Percentiles rank a stretch among this genome's conserved stretches.
phyloP scores from a whole-genome alignment of 2,329 filamentous ascomycete genomes.

The Colletotrichum graminicola region DNA sequence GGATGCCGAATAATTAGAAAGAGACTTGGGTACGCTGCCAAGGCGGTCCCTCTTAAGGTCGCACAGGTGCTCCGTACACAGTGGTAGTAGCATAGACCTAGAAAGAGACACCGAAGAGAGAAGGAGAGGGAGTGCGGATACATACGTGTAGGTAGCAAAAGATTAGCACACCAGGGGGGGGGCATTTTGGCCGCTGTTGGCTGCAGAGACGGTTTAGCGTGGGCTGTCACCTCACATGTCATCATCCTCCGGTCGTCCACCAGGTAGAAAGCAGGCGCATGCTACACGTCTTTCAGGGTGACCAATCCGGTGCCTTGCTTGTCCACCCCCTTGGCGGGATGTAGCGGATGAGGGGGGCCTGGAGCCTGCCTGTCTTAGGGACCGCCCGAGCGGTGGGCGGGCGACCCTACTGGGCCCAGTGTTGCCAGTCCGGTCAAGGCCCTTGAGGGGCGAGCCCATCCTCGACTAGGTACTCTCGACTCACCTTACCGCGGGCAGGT shows the following conservation, averaged over 20 bases:
- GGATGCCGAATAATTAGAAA: background rate
- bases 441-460: background rate
- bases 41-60: too few species aligned
- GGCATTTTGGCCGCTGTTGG: constrained; percentile 20
- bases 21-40: background rate
- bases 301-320: constrained; percentile 40
- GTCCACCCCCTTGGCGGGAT: constrained; percentile 25
- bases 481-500: background rate
- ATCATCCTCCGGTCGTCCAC: constrained; percentile 33
- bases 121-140: too few species aligned
- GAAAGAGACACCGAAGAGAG: too few species aligned
- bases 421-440: constrained; percentile 13
- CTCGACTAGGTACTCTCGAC: background rate
- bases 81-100: background rate
- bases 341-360: constrained; percentile 36
- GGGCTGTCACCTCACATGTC: constrained; percentile 42
- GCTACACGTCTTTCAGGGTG: constrained; percentile 26
- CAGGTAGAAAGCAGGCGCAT: constrained; percentile 37
- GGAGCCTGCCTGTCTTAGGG: constrained; percentile 19
- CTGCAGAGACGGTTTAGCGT: constrained; percentile 24
- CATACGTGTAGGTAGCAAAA: background rate
- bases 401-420: background rate
- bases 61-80: too few species aligned
- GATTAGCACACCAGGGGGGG: background rate
- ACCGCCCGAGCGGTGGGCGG: constrained; percentile 7